Evolutionary conservation across 257 asterid genomes (phyloP).

Genomic region (Solanum bulbocastanum): DNA sequence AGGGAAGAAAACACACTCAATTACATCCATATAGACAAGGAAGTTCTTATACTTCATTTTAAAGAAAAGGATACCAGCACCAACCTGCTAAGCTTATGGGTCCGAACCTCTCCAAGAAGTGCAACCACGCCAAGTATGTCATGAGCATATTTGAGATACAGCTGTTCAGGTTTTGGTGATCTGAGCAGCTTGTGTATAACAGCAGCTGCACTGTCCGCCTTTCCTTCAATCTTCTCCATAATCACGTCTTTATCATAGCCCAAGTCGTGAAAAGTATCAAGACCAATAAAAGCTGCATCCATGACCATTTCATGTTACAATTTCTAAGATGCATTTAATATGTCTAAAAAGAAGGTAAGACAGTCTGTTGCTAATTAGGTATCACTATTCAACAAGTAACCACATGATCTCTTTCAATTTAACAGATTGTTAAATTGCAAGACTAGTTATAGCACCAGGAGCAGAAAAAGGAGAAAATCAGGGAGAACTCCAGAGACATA

Average conservation of each 20-base stretch:
- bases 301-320: neutral
- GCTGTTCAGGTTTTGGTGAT: conserved; percentile 3
- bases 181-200: conserved; percentile 22
- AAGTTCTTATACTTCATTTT: neutral
- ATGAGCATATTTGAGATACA: neutral
- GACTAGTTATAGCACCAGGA: neutral
- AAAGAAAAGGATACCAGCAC: neutral
- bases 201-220: conserved; percentile 36
- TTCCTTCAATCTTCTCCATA: conserved; percentile 16
- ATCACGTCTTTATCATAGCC: conserved; percentile 4
- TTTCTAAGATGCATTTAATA: neutral
- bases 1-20: neutral
- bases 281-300: conserved; percentile 19
- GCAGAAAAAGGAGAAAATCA: neutral
- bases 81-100: conserved; percentile 55
- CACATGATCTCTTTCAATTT: neutral
- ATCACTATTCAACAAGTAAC: neutral
- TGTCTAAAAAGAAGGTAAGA: neutral
- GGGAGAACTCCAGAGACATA: neutral
- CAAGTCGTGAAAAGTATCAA: conserved; percentile 3
- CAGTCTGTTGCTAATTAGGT: neutral
- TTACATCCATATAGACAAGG: neutral
- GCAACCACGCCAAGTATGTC: conserved; percentile 56
- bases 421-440: neutral
- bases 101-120: conserved; percentile 40